phyloP scores from a whole-genome alignment of 495 filamentous ascomycete species.

The Cudoniella acicularis region DNA sequence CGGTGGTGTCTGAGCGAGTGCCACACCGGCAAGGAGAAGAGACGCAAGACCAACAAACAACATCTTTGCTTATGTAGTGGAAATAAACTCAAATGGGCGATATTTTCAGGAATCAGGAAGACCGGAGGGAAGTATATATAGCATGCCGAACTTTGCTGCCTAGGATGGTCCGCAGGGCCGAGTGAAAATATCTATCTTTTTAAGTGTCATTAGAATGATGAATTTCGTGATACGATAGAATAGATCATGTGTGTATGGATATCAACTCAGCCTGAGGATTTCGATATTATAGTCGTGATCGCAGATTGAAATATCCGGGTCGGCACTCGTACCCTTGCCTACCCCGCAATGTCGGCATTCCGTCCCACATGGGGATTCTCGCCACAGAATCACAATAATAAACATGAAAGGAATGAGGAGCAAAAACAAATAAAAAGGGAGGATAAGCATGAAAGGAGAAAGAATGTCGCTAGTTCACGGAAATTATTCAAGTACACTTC shows the following conservation, averaged over 20 bases:
- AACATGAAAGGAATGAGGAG: no score
- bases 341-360: neutral
- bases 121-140: neutral
- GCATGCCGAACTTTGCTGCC: neutral
- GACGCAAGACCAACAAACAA: neutral
- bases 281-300: neutral
- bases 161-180: neutral
- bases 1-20: conserved; percentile 34
- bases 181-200: neutral
- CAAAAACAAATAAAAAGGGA: no score
- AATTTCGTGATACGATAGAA: neutral
- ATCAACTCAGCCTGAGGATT: neutral
- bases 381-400: no score
- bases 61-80: no score
- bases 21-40: neutral
- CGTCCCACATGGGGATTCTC: no score
- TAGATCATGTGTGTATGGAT: neutral
- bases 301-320: neutral
- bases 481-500: no score
- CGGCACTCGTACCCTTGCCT: neutral
- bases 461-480: no score
- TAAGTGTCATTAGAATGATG: neutral
- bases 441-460: no score
- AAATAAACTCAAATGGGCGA: neutral
- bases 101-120: neutral